Evolutionary conservation across 2,329 filamentous ascomycete genomes (phyloP).

Genomic region (Xylaria sp.): DNA sequence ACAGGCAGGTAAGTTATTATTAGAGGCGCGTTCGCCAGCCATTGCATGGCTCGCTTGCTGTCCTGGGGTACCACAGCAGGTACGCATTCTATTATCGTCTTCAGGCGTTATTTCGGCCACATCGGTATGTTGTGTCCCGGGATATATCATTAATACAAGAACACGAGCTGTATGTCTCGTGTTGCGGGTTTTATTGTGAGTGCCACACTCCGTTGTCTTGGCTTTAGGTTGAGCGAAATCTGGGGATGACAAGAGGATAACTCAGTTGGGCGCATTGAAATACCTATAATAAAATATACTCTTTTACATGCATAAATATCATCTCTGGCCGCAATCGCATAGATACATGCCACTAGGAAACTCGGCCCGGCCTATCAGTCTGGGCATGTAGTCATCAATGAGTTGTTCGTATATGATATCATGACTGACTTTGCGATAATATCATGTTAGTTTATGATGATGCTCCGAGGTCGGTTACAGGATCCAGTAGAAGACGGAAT

Average conservation of each 20-base stretch:
- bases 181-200: not conserved
- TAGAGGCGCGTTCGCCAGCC: not conserved
- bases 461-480: conserved; percentile 6
- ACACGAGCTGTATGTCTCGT: not conserved
- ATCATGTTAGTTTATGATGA: not conserved
- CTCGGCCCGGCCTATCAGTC: conserved; percentile 19
- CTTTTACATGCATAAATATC: not conserved
- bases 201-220: not conserved
- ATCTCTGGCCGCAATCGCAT: not conserved
- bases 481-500: not conserved
- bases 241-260: not conserved
- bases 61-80: conserved; percentile 15
- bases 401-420: not conserved
- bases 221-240: not conserved
- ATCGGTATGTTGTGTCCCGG: conserved; percentile 6
- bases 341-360: conserved; percentile 7
- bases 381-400: conserved; percentile 3
- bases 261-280: too few relatives aligned
- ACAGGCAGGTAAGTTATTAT: conserved; percentile 1
- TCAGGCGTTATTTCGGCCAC: conserved; percentile 33
- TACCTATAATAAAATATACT: not conserved
- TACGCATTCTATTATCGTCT: conserved; percentile 2
- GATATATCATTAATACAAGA: not conserved
- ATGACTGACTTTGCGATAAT: not conserved
- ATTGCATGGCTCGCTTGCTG: conserved; percentile 8